phyloP scores from a whole-genome alignment of 2,329 filamentous ascomycete genomes.

The Tympanopsis confertula region DNA sequence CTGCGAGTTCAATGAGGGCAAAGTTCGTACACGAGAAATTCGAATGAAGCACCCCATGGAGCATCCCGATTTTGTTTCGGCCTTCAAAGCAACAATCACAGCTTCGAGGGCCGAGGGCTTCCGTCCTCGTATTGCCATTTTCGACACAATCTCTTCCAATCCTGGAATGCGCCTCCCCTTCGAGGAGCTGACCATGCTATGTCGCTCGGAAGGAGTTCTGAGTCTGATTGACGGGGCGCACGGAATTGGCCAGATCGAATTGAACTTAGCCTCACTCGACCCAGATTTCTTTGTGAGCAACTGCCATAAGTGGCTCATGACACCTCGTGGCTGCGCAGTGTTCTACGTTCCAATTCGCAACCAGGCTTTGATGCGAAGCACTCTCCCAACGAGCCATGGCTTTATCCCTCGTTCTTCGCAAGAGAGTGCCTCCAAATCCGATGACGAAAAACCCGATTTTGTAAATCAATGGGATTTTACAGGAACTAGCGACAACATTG shows the following conservation, averaged over 20 bases:
- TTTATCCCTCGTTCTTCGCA: constrained; percentile 48
- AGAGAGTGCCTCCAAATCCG: constrained; percentile 37
- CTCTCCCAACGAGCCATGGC: constrained; percentile 59
- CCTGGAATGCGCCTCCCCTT: constrained; percentile 63
- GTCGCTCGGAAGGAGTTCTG: constrained; percentile 45
- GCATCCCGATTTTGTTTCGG: constrained; percentile 36
- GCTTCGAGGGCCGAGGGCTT: constrained; percentile 34
- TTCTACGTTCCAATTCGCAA: constrained; percentile 58
- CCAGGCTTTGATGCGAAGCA: constrained; percentile 54
- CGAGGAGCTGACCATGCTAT: constrained; percentile 44
- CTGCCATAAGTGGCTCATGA: constrained; percentile 66
- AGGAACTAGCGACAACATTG: constrained; percentile 52
- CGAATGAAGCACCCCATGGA: constrained; percentile 48
- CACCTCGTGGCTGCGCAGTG: constrained; percentile 58
- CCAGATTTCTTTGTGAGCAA: constrained; percentile 67
- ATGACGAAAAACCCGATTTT: too few species aligned
- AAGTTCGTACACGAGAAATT: constrained; percentile 34
- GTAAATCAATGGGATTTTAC: constrained; percentile 62
- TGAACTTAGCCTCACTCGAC: constrained; percentile 44
- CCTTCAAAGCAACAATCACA: constrained; percentile 39
- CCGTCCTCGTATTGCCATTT: constrained; percentile 50
- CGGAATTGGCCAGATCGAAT: constrained; percentile 55
- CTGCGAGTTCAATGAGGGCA: constrained; percentile 38
- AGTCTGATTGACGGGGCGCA: constrained; percentile 64
- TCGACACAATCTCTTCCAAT: constrained; percentile 58